Base-by-base conservation (phyloP, 306 rosid genomes). In the Aeschynomene evenia region DNA sequence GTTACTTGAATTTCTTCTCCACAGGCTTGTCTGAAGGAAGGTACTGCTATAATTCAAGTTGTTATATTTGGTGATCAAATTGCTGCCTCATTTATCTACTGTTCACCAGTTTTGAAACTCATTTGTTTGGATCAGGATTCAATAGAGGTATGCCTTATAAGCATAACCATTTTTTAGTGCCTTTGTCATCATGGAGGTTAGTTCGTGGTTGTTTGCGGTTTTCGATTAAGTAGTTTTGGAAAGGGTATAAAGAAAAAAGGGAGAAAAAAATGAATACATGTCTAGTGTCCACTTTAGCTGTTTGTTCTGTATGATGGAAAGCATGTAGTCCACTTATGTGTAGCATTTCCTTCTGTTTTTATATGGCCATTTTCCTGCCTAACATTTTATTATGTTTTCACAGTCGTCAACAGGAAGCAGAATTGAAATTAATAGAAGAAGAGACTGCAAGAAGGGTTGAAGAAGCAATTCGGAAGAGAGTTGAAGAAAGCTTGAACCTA, bases 1-100 rank as follows among this genome's bases (percentile, higher is more conserved):
- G 87, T 87, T 86, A 88, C 89, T 84, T 89, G 88, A 89, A 88
- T 87, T 80, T 95, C 93, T 89, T 85, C 87, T 95, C 86, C 83
- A 87, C 96, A 83, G 99, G 99, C 78, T 86, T 87, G 87, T 85
- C 97, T 89, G 92, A 86, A 84, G 99, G 91, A 91, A 81, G 99
- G 89, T 89, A 90, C 94, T 85, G 92, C 97, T 87, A 80, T 94
- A 81, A 81, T 89, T 91, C 93, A 83, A 87, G 96, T 88, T 91
- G 95, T 87, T 85, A 87, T 87, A 82, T 87, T 87, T 95, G 99
- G 91, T 95, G 90, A 85, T 87, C 96, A 84, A 89, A 85, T 85
- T 89, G 89, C 80, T 91, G 92, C 93, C 74, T 79, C 91, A 82
- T 95, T 91, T 89, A 83, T 87, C 92, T 86, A 85, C 97, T 89